Conservation (phyloP, 2,329 filamentous ascomycete species). For the Orbilia quercus region DNA sequence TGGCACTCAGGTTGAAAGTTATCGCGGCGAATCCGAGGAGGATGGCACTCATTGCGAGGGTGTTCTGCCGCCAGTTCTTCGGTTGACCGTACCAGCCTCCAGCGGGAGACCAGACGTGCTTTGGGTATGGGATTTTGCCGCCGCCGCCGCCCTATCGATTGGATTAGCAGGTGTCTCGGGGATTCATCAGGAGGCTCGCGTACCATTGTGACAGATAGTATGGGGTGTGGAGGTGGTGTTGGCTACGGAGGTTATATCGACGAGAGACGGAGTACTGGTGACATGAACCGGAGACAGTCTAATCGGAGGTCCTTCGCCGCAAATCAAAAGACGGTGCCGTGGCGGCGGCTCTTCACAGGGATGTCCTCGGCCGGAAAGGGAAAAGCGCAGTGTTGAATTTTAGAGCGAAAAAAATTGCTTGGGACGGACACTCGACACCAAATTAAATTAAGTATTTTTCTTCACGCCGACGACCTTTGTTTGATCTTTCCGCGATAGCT, state of each 20-base stretch:
- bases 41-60: conserved; percentile 76
- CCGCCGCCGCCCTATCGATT: conserved; percentile 72
- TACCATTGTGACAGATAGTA: conserved; percentile 56
- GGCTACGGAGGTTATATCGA: conserved; percentile 14
- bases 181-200: background rate
- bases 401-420: conserved; percentile 50
- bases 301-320: conserved; percentile 35
- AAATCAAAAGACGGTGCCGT: conserved; percentile 3
- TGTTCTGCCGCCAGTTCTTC: conserved; percentile 94
- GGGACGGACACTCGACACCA: conserved; percentile 35
- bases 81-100: conserved; percentile 98
- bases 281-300: conserved; percentile 24
- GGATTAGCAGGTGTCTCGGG: conserved; percentile 15
- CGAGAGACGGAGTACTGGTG: conserved; percentile 19
- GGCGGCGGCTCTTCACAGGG: conserved; percentile 23
- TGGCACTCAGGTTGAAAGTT: conserved; percentile 78
- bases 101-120: conserved; percentile 98
- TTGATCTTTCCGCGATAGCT: conserved; percentile 15
- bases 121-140: conserved; percentile 85
- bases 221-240: conserved; percentile 4
- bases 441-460: conserved; percentile 30
- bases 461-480: no score
- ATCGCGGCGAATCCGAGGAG: conserved; percentile 76
- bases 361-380: conserved; percentile 18
- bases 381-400: conserved; percentile 49